Base-by-base conservation (phyloP, 179 eudicot genomes). In the Vitellaria paradoxa region DNA sequence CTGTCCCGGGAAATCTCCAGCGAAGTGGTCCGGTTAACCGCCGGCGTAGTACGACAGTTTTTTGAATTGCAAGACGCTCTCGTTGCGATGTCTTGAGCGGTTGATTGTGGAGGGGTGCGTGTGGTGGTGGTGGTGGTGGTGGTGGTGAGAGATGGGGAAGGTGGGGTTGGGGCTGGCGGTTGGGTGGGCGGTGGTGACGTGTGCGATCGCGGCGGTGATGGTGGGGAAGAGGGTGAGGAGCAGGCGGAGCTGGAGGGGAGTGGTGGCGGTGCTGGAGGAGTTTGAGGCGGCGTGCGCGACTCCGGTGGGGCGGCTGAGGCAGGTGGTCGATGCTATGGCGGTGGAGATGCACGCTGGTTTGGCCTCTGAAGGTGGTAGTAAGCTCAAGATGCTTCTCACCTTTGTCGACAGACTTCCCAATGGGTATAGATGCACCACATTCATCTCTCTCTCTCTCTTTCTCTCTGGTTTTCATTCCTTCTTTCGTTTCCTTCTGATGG, bases 331-430 rank as follows among this genome's bases (percentile, higher is more conserved):
- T 79, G 99, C 99, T 57, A 90, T 95, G 97, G 97, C 97, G 67
- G 99, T 93, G 69, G 99, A 93, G 86, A 95, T 95, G 99, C 99
- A 93, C 83, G 99, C 99, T 56, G 99, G 99, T 30, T 86, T 95
- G 72, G 99, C 97, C 26, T 90, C 95, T 72, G 99, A 95, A 79
- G 97, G 99, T 68, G 99, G 99, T 17, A 89, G 93, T 67, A 93
- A 95, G 86, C 99, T 95, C 47, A 93, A 86, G 89, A 95, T 95
- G 99, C 88, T 95, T 64, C 97, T 93, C 85, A 90, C 97, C 62
- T 93, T 81, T 81, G 90, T 95, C 64, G 88, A 91, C 72, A 85
- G 77, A 45, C 93, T 95, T 8, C 97, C 99, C 52, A 80, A 72
- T 88, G 99, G 99, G 99, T 93, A 86, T 8, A 45, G 5, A 13